A percentile compares a stretch with the other conserved stretches of the same genome.
Evolutionary conservation across 305 asterid genomes (phyloP).

Genomic region (Plantago rigida): DNA sequence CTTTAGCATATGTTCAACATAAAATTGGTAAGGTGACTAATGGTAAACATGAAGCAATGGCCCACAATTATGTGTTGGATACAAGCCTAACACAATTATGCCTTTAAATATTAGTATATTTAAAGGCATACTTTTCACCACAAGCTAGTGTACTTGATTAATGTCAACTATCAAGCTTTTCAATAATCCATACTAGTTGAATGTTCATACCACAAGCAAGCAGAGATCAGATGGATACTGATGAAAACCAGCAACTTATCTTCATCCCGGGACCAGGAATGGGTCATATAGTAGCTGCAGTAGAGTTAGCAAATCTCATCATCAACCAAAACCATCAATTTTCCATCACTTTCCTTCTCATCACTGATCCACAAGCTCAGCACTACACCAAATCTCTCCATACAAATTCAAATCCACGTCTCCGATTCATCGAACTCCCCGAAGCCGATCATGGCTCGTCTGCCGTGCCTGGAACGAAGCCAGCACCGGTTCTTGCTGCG

Average conservation of each 20-base stretch:
- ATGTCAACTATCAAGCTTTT: too few species aligned
- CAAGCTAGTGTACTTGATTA: too few species aligned
- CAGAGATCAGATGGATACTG: neutral
- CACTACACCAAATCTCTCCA: conserved; percentile 14
- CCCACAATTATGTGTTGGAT: too few species aligned
- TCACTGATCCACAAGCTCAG: conserved; percentile 4
- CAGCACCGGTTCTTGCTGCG: neutral
- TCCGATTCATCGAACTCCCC: conserved; percentile 31
- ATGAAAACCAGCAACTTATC: neutral
- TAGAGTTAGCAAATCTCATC: conserved; percentile 9
- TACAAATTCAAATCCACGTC: conserved; percentile 13
- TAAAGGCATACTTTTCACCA: too few species aligned
- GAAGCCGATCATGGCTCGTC: conserved; percentile 1
- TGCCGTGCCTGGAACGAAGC: neutral
- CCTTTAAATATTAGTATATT: too few species aligned
- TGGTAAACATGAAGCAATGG: too few species aligned
- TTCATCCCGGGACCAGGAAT: conserved; percentile 18
- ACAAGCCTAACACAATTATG: too few species aligned
- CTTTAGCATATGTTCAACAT: too few species aligned
- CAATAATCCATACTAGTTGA: neutral
- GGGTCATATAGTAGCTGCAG: conserved; percentile 13
- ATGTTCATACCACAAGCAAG: neutral
- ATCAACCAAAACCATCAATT: neutral
- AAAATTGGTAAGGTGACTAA: too few species aligned
- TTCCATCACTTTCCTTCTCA: conserved; percentile 15